Percentiles rank a stretch among this genome's conserved stretches.
These are phyloP conservation scores for Solanum chmielewskii DNA, from an alignment of 257 asterid genomes.

Conservation along the genomic window DNA sequence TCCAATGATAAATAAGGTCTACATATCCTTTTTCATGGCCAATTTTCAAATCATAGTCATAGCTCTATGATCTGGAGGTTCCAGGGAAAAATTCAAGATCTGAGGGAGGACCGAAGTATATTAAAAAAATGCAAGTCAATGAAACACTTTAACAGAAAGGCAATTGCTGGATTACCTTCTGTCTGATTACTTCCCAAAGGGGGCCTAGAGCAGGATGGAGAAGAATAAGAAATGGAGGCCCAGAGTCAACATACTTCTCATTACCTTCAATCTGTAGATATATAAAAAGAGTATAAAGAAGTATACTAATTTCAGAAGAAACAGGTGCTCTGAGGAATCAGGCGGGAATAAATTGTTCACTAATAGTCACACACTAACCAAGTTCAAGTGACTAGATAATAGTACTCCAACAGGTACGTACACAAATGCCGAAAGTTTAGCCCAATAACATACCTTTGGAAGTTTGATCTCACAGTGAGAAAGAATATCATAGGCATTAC, in stretches of 20 bases:
- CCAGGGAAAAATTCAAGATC: not conserved
- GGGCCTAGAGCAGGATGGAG: slow-evolving; percentile 99
- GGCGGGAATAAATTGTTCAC: not conserved
- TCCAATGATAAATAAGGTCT: not conserved
- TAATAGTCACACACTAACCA: not conserved
- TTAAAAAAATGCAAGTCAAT: not conserved
- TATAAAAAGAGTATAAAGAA: not conserved
- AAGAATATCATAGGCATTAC: slow-evolving; percentile 94
- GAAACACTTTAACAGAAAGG: not conserved
- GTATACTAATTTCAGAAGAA: not conserved
- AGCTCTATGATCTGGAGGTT: not conserved
- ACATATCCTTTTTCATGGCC: not conserved
- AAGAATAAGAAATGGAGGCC: slow-evolving; percentile 87
- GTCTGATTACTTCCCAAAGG: slow-evolving; percentile 89
- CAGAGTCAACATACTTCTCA: slow-evolving; percentile 64
- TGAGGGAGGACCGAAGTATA: not conserved
- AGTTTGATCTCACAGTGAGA: slow-evolving; percentile 66
- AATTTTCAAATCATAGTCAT: not conserved
- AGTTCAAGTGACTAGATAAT: not conserved
- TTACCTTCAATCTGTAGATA: slow-evolving; percentile 60
- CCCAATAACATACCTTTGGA: slow-evolving; percentile 53
- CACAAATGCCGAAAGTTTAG: not conserved
- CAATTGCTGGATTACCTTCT: slow-evolving; percentile 43
- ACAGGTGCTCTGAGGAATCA: not conserved
- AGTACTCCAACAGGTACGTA: not conserved